Percentiles rank a stretch among this genome's conserved stretches.
phyloP scores from a whole-genome alignment of 2,329 filamentous ascomycete species.

The Gnomoniopsis sp. region DNA sequence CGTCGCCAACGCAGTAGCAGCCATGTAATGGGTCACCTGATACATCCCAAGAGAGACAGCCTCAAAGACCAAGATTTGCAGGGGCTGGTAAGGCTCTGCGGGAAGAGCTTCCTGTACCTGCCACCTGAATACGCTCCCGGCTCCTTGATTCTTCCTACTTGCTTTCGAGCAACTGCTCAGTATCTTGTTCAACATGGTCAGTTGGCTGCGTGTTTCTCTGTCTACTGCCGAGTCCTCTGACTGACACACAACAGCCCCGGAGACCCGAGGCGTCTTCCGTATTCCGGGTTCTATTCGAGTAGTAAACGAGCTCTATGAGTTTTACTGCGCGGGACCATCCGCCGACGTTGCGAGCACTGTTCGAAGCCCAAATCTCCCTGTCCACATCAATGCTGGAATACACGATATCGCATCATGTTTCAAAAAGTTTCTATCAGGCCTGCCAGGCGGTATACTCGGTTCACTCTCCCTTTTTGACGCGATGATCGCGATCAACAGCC shows the following conservation, averaged over 20 bases:
- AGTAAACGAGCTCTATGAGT: slow-evolving; percentile 58
- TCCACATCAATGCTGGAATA: slow-evolving; percentile 55
- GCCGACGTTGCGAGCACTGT: slow-evolving; percentile 55
- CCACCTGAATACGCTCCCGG: slow-evolving; percentile 56
- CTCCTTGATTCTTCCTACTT: slow-evolving; percentile 59
- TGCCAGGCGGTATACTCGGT: slow-evolving; percentile 65
- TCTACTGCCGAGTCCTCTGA: background rate
- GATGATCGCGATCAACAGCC: slow-evolving; percentile 57
- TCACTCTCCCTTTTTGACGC: slow-evolving; percentile 60
- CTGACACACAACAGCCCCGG: slow-evolving; percentile 29
- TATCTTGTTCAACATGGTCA: slow-evolving; percentile 58
- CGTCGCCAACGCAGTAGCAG: slow-evolving; percentile 52
- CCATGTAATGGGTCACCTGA: slow-evolving; percentile 47
- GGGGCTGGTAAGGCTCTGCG: slow-evolving; percentile 60
- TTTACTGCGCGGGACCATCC: slow-evolving; percentile 54
- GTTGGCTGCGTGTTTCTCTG: slow-evolving; percentile 10
- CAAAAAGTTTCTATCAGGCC: slow-evolving; percentile 59
- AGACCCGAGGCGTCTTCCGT: slow-evolving; percentile 59
- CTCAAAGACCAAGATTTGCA: slow-evolving; percentile 50
- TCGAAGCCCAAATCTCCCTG: slow-evolving; percentile 55
- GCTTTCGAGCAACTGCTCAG: slow-evolving; percentile 63
- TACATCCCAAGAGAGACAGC: slow-evolving; percentile 39
- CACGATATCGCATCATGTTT: slow-evolving; percentile 67
- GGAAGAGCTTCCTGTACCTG: slow-evolving; percentile 59
- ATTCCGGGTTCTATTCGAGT: slow-evolving; percentile 56